Evolutionary conservation across 495 filamentous ascomycete species (phyloP).

Genomic region (Penicillium cataractarum): DNA sequence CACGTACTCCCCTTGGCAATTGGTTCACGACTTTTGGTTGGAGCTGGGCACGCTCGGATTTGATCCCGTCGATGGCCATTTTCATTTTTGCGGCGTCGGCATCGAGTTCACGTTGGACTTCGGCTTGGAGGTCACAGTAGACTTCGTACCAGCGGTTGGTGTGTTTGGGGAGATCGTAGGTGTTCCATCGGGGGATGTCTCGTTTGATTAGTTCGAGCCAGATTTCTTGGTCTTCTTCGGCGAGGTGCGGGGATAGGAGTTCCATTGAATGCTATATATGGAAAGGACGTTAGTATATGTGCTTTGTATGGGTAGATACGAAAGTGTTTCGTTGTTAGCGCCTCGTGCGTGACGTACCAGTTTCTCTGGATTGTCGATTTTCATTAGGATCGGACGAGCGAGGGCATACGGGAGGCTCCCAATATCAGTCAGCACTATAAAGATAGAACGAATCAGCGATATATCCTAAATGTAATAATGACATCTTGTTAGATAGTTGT

Average conservation of each 20-base stretch:
- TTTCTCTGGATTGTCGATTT: slow-evolving; percentile 67
- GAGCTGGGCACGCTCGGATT: slow-evolving; percentile 50
- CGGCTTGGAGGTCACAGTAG: slow-evolving; percentile 55
- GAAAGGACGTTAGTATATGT: not conserved
- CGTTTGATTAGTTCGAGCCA: slow-evolving; percentile 71
- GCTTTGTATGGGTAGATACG: not conserved
- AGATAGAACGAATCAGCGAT: slow-evolving; percentile 1
- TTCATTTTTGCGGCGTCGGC: slow-evolving; percentile 53
- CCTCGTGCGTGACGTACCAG: slow-evolving; percentile 48
- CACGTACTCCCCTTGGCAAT: not conserved
- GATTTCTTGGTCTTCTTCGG: slow-evolving; percentile 60
- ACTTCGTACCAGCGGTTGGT: slow-evolving; percentile 65
- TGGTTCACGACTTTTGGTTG: slow-evolving; percentile 49
- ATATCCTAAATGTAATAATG: not conserved
- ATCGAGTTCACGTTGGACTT: slow-evolving; percentile 49
- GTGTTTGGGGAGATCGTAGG: slow-evolving; percentile 58
- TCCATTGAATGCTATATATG: slow-evolving; percentile 60
- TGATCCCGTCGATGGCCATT: slow-evolving; percentile 52
- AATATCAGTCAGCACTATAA: slow-evolving; percentile 60
- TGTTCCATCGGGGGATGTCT: slow-evolving; percentile 64
- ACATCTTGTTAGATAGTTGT: not conserved
- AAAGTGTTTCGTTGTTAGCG: not conserved
- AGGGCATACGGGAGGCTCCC: slow-evolving; percentile 66
- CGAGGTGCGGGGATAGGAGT: slow-evolving; percentile 66
- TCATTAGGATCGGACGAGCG: slow-evolving; percentile 61